phyloP scores from a whole-genome alignment of 306 rosid species.

The Acacia confusa region DNA sequence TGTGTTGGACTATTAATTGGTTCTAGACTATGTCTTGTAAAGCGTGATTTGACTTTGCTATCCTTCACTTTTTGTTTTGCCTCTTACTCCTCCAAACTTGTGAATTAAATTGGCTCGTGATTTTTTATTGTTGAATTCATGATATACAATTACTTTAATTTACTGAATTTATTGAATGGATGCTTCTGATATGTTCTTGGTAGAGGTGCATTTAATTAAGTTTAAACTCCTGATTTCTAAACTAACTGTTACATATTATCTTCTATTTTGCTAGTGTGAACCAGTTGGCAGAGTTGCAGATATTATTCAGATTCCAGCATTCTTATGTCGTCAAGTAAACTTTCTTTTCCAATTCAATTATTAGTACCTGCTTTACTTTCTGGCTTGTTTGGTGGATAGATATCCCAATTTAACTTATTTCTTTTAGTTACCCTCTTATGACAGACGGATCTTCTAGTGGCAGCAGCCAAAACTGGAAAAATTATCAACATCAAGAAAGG shows the following conservation, averaged over 20 bases:
- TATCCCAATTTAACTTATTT: conserved; percentile 31
- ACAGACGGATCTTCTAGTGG: conserved; percentile 98
- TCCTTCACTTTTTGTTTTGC: conserved; percentile 7
- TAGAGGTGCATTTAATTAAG: background rate
- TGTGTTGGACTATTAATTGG: background rate
- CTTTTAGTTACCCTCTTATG: conserved; percentile 37
- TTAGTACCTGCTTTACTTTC: conserved; percentile 6
- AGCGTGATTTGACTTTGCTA: conserved; percentile 21
- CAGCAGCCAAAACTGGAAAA: conserved; percentile 95
- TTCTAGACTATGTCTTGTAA: background rate
- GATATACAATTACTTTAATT: conserved; percentile 13
- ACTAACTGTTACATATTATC: conserved; percentile 15
- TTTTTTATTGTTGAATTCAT: conserved; percentile 11
- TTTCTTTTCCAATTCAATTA: conserved; percentile 5
- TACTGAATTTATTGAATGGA: conserved; percentile 1
- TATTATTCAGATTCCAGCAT: conserved; percentile 96
- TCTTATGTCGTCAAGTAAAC: conserved; percentile 84
- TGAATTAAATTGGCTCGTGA: background rate
- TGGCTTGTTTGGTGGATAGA: background rate
- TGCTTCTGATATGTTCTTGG: conserved; percentile 1
- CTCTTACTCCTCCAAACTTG: conserved; percentile 5
- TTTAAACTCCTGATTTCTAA: conserved; percentile 23
- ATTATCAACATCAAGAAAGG: conserved; percentile 92
- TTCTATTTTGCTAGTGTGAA: conserved; percentile 68
- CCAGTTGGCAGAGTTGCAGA: conserved; percentile 93